phyloP scores from a whole-genome alignment of 345 rosid genomes.

The Geranium rotundifolium region DNA sequence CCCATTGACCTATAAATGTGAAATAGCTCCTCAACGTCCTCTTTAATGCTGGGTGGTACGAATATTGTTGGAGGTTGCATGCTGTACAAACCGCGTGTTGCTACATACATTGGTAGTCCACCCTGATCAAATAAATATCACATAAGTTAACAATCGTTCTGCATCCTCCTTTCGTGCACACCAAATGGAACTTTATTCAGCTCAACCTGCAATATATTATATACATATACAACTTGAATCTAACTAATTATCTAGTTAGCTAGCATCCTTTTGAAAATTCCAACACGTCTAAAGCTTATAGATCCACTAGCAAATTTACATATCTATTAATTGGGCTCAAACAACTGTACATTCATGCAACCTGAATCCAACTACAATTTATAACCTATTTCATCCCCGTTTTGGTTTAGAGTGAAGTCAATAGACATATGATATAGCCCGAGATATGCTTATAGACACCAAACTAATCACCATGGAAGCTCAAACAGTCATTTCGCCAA shows the following conservation, averaged over 20 bases:
- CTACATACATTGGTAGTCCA: conserved; percentile 85
- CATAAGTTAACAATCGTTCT: background rate
- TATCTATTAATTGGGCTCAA: no score
- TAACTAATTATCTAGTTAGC: no score
- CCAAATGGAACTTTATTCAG: no score
- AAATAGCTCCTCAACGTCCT: conserved; percentile 77
- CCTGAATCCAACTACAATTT: no score
- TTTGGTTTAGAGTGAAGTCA: no score
- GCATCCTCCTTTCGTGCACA: no score
- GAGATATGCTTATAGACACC: background rate
- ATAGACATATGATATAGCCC: background rate
- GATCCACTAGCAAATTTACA: background rate
- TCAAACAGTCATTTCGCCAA: background rate
- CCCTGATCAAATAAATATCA: conserved; percentile 32
- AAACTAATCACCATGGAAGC: background rate
- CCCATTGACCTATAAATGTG: conserved; percentile 74
- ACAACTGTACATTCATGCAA: no score
- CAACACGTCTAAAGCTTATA: background rate
- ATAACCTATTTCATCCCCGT: no score
- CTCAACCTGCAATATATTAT: no score
- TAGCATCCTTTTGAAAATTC: background rate
- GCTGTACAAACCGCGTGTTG: conserved; percentile 77
- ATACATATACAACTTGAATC: background rate
- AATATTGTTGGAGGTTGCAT: conserved; percentile 82
- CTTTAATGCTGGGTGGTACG: conserved; percentile 70